Percentiles rank a stretch among this genome's conserved stretches.
Evolutionary conservation across 768 basidiomycete genomes (phyloP).

Genomic region (Gyrodon lividus): DNA sequence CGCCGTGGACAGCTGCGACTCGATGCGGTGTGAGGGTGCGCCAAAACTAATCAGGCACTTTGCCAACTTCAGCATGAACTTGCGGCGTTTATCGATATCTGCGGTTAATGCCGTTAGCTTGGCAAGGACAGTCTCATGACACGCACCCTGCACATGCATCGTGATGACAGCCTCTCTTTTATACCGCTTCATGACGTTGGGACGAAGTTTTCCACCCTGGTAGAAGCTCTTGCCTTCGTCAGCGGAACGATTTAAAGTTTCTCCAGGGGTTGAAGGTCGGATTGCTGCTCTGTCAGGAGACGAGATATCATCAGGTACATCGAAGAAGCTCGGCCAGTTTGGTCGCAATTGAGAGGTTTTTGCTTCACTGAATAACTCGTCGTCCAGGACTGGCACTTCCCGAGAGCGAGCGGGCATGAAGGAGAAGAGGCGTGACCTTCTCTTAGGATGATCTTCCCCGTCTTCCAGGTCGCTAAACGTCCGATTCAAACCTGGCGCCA

Average conservation of each 20-base stretch:
- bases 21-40: conserved; percentile 91
- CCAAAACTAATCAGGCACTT: conserved; percentile 90
- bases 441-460: conserved; percentile 7
- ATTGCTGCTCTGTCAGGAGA: conserved; percentile 18
- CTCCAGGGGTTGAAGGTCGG: neutral
- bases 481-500: neutral
- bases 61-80: conserved; percentile 83
- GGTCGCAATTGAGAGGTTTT: conserved; percentile 24
- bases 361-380: conserved; percentile 24
- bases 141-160: conserved; percentile 48
- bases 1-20: conserved; percentile 81
- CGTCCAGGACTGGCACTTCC: conserved; percentile 16
- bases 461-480: conserved; percentile 10
- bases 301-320: conserved; percentile 17
- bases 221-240: conserved; percentile 31
- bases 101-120: conserved; percentile 1
- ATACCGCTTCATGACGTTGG: conserved; percentile 31
- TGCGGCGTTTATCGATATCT: conserved; percentile 52
- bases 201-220: conserved; percentile 28
- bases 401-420: conserved; percentile 14
- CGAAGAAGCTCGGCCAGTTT: conserved; percentile 23
- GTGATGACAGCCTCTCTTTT: conserved; percentile 37
- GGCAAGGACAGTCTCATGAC: neutral
- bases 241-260: neutral
- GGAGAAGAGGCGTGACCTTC: conserved; percentile 11